phyloP scores from a whole-genome alignment of 129 eudicot genomes.

The Artemisia argyi region DNA sequence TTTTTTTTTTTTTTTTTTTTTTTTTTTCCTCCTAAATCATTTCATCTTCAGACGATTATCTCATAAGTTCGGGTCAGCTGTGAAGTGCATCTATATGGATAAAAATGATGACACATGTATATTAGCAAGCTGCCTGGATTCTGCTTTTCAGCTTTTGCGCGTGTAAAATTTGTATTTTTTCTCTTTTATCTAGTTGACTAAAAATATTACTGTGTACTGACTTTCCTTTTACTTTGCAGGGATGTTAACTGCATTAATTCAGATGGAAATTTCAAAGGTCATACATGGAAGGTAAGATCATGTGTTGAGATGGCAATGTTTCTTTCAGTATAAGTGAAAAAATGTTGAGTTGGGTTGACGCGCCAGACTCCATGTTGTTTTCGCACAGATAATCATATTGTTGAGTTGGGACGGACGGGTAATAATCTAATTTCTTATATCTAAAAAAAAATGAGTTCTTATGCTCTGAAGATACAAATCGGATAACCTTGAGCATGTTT shows the following conservation, averaged over 20 bases:
- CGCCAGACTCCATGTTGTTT: background rate
- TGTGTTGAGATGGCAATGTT: constrained; percentile 8
- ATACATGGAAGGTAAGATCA: constrained; percentile 80
- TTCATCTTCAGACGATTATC: too few species aligned
- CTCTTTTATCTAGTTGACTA: constrained; percentile 5
- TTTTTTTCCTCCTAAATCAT: background rate
- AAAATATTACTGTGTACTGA: constrained; percentile 11
- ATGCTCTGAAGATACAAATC: too few species aligned
- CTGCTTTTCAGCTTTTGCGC: constrained; percentile 85
- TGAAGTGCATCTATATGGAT: too few species aligned
- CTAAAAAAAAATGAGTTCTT: background rate
- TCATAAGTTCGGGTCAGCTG: too few species aligned
- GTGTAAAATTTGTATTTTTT: constrained; percentile 35
- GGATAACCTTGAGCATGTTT: too few species aligned
- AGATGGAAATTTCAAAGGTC: constrained; percentile 73
- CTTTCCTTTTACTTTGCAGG: constrained; percentile 44
- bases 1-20: background rate
- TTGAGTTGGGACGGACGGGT: too few species aligned
- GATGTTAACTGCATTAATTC: constrained; percentile 73
- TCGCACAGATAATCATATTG: too few species aligned
- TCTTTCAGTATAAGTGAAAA: background rate
- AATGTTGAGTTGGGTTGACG: background rate
- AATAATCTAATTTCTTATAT: too few species aligned
- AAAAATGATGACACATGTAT: constrained; percentile 21
- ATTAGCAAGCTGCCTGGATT: constrained; percentile 41